Evolutionary conservation across 2,329 filamentous ascomycete genomes (phyloP), one percentile per base, ranked within the genome.

Genomic region (Monosporascus sp.): DNA sequence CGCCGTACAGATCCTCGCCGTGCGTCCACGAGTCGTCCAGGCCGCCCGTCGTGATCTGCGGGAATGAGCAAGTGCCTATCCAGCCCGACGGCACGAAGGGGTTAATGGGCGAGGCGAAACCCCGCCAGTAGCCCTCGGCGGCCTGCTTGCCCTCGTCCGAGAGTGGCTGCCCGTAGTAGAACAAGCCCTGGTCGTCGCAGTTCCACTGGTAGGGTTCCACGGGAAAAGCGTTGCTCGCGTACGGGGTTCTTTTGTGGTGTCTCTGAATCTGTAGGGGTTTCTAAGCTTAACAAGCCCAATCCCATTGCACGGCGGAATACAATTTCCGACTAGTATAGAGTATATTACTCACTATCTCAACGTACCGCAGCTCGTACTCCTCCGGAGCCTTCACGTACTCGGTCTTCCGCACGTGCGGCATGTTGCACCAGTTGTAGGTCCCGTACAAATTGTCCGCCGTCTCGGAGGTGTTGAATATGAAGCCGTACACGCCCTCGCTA

Each of bases 241-340:
- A 94, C 0, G 89, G 89, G 0, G 89, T 94, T 22, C 90, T 82
- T 67, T 94, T 94, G 70, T 94, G 90, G 66, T 94, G 90, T 50
- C 90, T 82, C 64, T 94, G 90, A 49, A 92, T 87, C 78, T 86
- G 43, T 6, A 22, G 26, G 6, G 20, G 9, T 14, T 34, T 22
- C 46, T 57, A 41, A 53, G 36, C 41, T 48, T 51, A 56, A 41
- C 27, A 41, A 51, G n/a, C n/a, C n/a, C n/a, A n/a, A 17, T n/a
- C 2, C 14, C 22, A 48, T 14, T 34, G 31, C 31, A 11, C 31
- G 31, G 14, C 31, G 31, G 9, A 5, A 5, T 34, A 5, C 31
- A 34, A 34, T 9, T 14, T 34, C 31, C 31, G 31, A 5, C 27
- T 5, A 3, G 44, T n/a, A 20, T 45, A 38, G 20, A 17, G 19